Percentiles rank a stretch among this genome's conserved stretches.
These are phyloP conservation scores for Diplotaxis tenuifolia DNA, from an alignment of 345 rosid species.

Conservation along the genomic window DNA sequence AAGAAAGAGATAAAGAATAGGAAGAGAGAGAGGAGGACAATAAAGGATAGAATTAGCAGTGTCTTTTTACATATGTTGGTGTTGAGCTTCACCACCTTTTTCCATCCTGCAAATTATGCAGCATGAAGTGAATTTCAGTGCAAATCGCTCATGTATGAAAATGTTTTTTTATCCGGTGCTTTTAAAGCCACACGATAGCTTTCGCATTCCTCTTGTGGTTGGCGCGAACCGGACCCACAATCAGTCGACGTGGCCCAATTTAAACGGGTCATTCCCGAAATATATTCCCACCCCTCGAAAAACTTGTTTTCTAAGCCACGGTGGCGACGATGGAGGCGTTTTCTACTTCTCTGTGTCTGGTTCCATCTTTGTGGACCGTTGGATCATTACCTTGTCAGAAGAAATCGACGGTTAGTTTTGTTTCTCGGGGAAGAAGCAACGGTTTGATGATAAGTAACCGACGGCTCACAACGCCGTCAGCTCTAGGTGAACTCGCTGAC, in stretches of 20 bases:
- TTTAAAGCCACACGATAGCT: neutral
- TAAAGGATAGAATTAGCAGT: no score
- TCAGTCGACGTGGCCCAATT: constrained; percentile 43
- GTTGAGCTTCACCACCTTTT: no score
- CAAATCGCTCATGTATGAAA: neutral
- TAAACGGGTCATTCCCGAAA: constrained; percentile 20
- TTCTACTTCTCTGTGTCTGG: neutral
- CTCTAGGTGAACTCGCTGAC: constrained; percentile 41
- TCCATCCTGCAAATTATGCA: no score
- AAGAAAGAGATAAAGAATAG: no score
- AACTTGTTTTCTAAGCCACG: neutral
- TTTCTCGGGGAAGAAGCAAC: neutral
- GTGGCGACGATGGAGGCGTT: neutral
- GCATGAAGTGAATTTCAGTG: no score
- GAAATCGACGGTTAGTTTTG: neutral
- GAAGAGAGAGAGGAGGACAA: no score
- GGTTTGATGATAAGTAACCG: constrained; percentile 10
- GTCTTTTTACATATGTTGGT: no score
- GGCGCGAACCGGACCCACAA: neutral
- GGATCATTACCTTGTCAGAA: neutral
- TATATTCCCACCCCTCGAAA: neutral
- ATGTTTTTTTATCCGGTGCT: neutral
- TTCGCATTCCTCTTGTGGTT: neutral
- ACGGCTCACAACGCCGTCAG: constrained; percentile 27
- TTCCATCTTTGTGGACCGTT: neutral